phyloP scores from a whole-genome alignment of 257 asterid genomes.

The Solanum bulbocastanum region DNA sequence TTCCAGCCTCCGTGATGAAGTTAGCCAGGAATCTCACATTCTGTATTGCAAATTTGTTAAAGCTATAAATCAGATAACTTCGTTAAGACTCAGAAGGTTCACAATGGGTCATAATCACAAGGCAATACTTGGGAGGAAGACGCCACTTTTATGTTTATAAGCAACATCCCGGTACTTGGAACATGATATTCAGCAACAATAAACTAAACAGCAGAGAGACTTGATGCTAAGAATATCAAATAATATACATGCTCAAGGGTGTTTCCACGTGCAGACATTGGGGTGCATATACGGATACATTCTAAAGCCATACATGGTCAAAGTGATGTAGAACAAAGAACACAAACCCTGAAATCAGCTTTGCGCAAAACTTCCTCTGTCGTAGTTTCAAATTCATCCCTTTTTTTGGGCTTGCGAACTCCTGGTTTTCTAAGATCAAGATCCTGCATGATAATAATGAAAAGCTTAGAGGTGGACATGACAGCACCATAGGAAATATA shows the following conservation, averaged over 20 bases:
- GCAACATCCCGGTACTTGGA: neutral
- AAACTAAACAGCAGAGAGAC: neutral
- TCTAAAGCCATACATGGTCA: neutral
- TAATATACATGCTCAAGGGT: neutral
- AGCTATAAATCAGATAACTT: neutral
- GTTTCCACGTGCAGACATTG: neutral
- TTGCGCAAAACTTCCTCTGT: constrained; percentile 66
- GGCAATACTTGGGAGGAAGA: neutral
- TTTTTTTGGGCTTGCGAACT: constrained; percentile 40
- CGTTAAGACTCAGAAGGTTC: neutral
- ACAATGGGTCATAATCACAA: neutral
- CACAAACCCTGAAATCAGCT: constrained; percentile 94
- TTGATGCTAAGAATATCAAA: neutral
- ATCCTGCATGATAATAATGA: constrained; percentile 39
- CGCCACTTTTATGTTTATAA: neutral
- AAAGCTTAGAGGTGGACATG: constrained; percentile 1
- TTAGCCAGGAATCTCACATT: constrained; percentile 84
- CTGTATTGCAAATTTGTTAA: constrained; percentile 19
- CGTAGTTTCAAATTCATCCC: constrained; percentile 64
- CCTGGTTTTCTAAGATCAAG: constrained; percentile 75
- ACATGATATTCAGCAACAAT: neutral
- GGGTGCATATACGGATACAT: neutral
- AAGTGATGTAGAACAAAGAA: neutral
- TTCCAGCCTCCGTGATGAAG: constrained; percentile 83
- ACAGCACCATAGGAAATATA: constrained; percentile 1